Evolutionary conservation across 768 basidiomycete species (phyloP), one percentile per base, ranked within the genome.

Genomic region (Tubosaeta sp.): DNA sequence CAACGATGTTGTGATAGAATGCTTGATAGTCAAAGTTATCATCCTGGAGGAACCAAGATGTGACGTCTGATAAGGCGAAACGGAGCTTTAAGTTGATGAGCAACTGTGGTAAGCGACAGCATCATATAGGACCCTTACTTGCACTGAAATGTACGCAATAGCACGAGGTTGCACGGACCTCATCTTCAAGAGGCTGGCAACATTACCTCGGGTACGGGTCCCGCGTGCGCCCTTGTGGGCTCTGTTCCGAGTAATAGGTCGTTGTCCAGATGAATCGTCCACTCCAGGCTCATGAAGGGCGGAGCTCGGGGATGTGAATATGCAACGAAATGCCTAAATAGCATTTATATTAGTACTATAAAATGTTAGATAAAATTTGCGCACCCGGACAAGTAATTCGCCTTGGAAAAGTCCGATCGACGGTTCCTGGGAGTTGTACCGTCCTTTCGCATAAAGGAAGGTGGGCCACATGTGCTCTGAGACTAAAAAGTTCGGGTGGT

Each of bases 121-220:
- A n/a, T n/a, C n/a, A 21, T 34, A 48, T 13, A 16, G 44, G 14
- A 11, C 52, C 38, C 7, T 44, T 30, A 66, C 65, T 45, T 67
- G 63, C 4, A 64, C 59, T 14, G 64, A 56, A 2, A 52, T 49
- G 36, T 66, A 66, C 14, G 65, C 59, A 27, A 67, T 59, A 1
- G 45, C 52, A 16, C 59, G 44, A 2, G 63, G 64, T 3, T 61
- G 48, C 14, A 63, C 54, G 1, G 47, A 21, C 6, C 19, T 44
- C 55, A 59, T 53, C 14, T 41, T 44, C 11, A 57, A 8, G 13
- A 59, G 32, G 1, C 6, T n/a, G 2, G 55, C 51, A 22, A 57
- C 49, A 6, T 58, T 24, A 11, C 52, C 21, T 13, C 31, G 46
- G 10, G 62, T 53, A n/a, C 8, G 34, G 13, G 12, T 10, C 3